These are phyloP conservation scores for Macaranga tanarius DNA, from an alignment of 441 rosid species.

Conservation along the genomic window DNA sequence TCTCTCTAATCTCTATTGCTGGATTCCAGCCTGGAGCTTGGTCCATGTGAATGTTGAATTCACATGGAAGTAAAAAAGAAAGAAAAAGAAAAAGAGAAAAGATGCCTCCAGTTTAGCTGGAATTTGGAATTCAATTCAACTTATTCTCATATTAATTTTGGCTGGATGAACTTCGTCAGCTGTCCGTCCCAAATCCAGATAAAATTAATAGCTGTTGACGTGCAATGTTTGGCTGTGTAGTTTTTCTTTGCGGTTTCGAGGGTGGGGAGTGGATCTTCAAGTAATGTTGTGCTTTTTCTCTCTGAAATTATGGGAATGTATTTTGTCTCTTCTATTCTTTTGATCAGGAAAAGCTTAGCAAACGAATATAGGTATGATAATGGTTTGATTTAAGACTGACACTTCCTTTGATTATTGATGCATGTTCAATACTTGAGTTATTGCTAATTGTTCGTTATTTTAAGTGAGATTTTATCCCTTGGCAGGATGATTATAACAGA, in stretches of 20 bases:
- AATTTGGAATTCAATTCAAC: neutral
- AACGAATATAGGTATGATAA: conserved; percentile 76
- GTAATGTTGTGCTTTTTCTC: conserved; percentile 94
- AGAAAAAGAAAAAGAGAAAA: neutral
- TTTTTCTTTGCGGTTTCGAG: conserved; percentile 99
- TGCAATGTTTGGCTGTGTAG: conserved; percentile 48
- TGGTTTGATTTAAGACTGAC: neutral
- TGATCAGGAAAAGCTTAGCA: conserved; percentile 96
- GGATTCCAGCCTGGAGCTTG: conserved; percentile 6
- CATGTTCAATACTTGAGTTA: neutral
- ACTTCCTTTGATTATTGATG: neutral
- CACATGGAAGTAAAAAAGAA: neutral
- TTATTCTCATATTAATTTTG: neutral
- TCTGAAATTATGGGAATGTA: conserved; percentile 99
- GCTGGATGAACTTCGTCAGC: neutral
- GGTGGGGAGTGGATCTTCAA: conserved; percentile 98
- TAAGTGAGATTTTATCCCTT: conserved; percentile 26
- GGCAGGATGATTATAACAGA: conserved; percentile 94
- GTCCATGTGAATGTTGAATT: neutral
- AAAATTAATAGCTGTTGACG: conserved; percentile 19
- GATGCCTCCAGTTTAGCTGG: neutral
- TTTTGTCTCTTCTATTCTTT: conserved; percentile 90
- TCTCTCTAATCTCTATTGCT: neutral
- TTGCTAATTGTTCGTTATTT: neutral
- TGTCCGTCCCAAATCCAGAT: neutral